Evolutionary conservation across 2,329 filamentous ascomycete genomes (phyloP).

Genomic region (Bipolaris cookei): DNA sequence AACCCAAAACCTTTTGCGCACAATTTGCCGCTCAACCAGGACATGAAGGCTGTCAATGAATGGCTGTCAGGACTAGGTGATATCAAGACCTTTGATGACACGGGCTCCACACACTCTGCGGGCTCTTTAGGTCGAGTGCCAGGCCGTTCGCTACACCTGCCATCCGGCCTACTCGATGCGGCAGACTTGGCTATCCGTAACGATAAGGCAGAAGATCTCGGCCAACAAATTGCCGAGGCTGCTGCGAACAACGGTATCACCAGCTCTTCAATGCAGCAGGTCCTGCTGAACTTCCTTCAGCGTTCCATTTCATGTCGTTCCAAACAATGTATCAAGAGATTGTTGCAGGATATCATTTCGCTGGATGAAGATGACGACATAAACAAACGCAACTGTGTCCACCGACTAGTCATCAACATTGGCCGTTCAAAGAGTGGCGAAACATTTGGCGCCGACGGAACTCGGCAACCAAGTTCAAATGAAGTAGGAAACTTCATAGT

Average conservation of each 20-base stretch:
- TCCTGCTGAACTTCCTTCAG: conserved; percentile 83
- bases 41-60: conserved; percentile 78
- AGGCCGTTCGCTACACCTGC: conserved; percentile 75
- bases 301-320: conserved; percentile 74
- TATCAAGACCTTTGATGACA: conserved; percentile 76
- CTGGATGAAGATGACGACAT: conserved; percentile 90
- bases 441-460: conserved; percentile 55
- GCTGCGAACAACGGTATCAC: conserved; percentile 57
- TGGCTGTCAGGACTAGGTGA: conserved; percentile 87
- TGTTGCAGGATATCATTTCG: conserved; percentile 71
- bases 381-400: conserved; percentile 90
- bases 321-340: conserved; percentile 70
- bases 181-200: conserved; percentile 74
- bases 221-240: conserved; percentile 63
- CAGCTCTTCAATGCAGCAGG: conserved; percentile 63
- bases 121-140: conserved; percentile 78
- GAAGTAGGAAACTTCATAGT: conserved; percentile 77
- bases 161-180: conserved; percentile 70
- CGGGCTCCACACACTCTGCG: conserved; percentile 70
- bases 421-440: conserved; percentile 72
- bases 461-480: conserved; percentile 56
- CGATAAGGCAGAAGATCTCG: conserved; percentile 67
- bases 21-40: conserved; percentile 64
- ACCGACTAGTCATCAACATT: conserved; percentile 90
- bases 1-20: conserved; percentile 87